Conservation (phyloP, 2,329 filamentous ascomycete genomes). For the Teratosphaeriaceae sp. region DNA sequence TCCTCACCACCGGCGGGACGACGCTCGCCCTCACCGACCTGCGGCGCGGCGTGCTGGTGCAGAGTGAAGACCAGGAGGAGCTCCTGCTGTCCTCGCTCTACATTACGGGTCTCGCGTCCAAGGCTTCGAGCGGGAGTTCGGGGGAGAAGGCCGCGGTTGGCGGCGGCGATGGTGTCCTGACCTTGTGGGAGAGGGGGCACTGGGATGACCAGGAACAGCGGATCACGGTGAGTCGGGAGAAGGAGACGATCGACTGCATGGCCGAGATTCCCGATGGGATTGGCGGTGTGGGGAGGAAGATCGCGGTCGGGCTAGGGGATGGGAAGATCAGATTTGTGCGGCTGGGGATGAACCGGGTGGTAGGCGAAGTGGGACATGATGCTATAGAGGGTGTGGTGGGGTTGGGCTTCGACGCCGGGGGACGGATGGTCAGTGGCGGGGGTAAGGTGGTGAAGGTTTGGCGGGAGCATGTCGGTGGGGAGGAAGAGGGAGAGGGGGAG, state of each 20-base stretch:
- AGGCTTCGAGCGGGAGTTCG: conserved; percentile 54
- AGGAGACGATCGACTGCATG: conserved; percentile 75
- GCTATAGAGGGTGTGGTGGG: conserved; percentile 80
- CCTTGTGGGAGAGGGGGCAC: conserved; percentile 85
- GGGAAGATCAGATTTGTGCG: conserved; percentile 72
- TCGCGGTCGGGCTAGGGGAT: conserved; percentile 76
- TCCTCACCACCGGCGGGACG: conserved; percentile 86
- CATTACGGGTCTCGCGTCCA: conserved; percentile 68
- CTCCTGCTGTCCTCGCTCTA: conserved; percentile 78
- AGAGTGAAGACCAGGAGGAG: conserved; percentile 91
- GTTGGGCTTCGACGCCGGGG: conserved; percentile 75
- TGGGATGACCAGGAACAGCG: conserved; percentile 96
- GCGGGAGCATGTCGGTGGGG: conserved; percentile 60
- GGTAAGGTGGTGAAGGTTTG: conserved; percentile 84
- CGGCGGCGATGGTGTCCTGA: conserved; percentile 74
- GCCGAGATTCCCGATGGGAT: conserved; percentile 64
- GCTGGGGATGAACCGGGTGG: conserved; percentile 65
- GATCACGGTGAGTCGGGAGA: conserved; percentile 61
- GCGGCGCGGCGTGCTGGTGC: conserved; percentile 74
- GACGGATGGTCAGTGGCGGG: conserved; percentile 83
- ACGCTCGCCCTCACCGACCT: conserved; percentile 88
- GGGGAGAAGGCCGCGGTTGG: conserved; percentile 72
- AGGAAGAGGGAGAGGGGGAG: conserved; percentile 44
- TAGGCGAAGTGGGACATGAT: conserved; percentile 65
- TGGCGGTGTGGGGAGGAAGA: conserved; percentile 60